Evolutionary conservation across 2,329 filamentous ascomycete species (phyloP).

Genomic region (Beauveria caledonica): DNA sequence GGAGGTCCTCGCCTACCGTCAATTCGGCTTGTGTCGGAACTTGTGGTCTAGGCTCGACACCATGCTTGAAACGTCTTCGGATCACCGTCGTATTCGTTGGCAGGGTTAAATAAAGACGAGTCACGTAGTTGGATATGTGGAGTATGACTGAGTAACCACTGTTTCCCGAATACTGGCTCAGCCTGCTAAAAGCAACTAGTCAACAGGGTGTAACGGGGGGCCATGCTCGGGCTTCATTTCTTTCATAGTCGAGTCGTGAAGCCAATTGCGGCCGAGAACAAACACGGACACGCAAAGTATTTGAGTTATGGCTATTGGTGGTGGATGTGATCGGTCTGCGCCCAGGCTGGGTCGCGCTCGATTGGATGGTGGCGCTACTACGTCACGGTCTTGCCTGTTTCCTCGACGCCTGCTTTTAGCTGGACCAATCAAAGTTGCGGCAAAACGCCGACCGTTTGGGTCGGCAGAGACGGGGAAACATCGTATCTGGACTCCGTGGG

Average conservation of each 20-base stretch:
- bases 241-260: background rate
- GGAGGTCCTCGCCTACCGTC: background rate
- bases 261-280: background rate
- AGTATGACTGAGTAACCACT: no score
- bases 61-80: no score
- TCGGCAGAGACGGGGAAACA: no score
- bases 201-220: background rate
- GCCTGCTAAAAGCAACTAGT: background rate
- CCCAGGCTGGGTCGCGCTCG: background rate
- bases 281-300: background rate
- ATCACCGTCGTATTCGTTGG: no score
- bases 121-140: no score
- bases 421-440: background rate
- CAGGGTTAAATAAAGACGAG: no score
- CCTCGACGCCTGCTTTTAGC: background rate
- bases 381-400: background rate
- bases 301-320: no score
- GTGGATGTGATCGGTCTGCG: background rate
- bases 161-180: no score
- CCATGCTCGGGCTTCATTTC: background rate
- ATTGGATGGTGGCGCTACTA: slow-evolving; percentile 5
- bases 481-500: no score
- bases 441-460: no score
- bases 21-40: background rate
- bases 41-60: no score